Evolutionary conservation across 2,329 filamentous ascomycete genomes (phyloP).

Genomic region (Botrytis byssoidea): DNA sequence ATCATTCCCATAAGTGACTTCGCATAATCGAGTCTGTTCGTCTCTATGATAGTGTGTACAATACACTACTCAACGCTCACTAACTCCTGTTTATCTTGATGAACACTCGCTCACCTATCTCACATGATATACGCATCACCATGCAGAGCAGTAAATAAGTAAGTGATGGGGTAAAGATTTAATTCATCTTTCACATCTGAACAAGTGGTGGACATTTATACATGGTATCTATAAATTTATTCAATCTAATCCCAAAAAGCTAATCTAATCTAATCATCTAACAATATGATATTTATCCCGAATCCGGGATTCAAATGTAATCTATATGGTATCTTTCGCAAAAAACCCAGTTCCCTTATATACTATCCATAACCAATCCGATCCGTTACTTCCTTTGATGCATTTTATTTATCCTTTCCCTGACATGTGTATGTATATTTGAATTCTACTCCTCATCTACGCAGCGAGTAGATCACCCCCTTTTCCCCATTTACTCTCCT

Average conservation of each 20-base stretch:
- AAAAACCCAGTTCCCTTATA: background rate
- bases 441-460: background rate
- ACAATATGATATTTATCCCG: background rate
- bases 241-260: background rate
- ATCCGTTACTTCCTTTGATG: background rate
- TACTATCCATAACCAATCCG: background rate
- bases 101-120: background rate
- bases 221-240: background rate
- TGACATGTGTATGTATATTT: background rate
- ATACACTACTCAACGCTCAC: background rate
- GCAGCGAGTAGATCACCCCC: background rate
- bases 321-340: constrained; percentile 19
- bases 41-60: background rate
- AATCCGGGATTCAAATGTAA: background rate
- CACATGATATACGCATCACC: background rate
- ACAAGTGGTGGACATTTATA: fast-evolving
- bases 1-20: background rate
- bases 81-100: background rate
- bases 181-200: background rate
- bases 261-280: background rate
- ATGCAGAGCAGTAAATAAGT: background rate
- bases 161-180: background rate
- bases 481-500: constrained; percentile 1
- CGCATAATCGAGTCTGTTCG: background rate
- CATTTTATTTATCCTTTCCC: background rate